These are phyloP conservation scores for Claviceps arundinis DNA, from an alignment of 2,329 filamentous ascomycete genomes.

Conservation along the genomic window DNA sequence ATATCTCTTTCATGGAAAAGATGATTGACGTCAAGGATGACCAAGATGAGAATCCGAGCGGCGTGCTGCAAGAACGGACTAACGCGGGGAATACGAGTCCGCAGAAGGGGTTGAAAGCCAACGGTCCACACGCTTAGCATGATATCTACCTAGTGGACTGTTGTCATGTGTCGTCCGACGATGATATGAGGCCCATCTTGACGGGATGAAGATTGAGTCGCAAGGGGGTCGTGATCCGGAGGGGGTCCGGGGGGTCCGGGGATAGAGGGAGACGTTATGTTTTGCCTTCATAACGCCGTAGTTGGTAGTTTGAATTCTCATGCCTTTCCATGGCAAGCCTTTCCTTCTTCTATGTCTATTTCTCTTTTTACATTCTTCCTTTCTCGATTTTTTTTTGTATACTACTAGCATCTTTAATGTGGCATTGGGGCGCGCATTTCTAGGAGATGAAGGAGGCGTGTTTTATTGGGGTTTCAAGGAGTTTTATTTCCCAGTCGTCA, in stretches of 20 bases:
- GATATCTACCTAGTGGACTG: background rate
- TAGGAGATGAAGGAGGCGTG: background rate
- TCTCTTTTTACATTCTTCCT: background rate
- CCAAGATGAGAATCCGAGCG: constrained; percentile 15
- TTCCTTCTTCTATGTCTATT: background rate
- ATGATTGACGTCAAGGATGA: constrained; percentile 41
- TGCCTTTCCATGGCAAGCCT: background rate
- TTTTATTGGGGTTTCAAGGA: background rate
- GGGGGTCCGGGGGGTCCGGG: background rate
- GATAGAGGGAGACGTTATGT: background rate
- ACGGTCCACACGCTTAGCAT: constrained; percentile 14
- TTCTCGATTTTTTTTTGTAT: background rate
- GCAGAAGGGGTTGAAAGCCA: constrained; percentile 20
- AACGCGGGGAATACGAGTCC: constrained; percentile 20
- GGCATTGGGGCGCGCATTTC: background rate
- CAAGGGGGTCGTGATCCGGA: too few species aligned
- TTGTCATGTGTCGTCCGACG: too few species aligned
- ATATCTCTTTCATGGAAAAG: constrained; percentile 93
- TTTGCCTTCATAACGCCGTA: background rate
- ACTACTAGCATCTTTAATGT: constrained; percentile 1
- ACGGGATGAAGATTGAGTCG: too few species aligned
- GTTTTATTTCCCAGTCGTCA: background rate
- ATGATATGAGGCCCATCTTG: too few species aligned
- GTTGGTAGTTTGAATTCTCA: background rate
- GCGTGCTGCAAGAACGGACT: constrained; percentile 22